These are phyloP conservation scores for Jatropha podagrica DNA, from an alignment of 441 rosid genomes.

Conservation along the genomic window DNA sequence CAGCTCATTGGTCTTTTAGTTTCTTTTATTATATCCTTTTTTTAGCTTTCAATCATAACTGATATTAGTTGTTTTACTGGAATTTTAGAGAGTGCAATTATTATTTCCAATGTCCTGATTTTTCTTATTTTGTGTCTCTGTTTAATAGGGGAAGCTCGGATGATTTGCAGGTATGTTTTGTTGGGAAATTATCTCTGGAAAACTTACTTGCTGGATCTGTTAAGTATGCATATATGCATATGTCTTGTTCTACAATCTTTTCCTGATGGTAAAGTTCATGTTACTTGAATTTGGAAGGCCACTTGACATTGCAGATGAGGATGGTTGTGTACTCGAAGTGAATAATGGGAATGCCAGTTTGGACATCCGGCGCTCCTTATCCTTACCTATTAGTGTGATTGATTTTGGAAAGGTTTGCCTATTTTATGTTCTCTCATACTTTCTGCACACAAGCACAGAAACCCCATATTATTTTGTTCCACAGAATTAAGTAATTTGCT, in stretches of 20 bases:
- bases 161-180: conserved; percentile 64
- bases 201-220: neutral
- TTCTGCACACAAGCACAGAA: neutral
- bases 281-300: conserved; percentile 44
- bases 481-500: conserved; percentile 13
- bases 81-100: neutral
- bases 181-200: conserved; percentile 14
- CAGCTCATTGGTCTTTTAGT: neutral
- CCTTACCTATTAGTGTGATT: conserved; percentile 58
- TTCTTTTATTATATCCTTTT: neutral
- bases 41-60: neutral
- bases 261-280: neutral
- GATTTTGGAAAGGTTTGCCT: conserved; percentile 61
- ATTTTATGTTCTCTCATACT: conserved; percentile 7
- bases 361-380: conserved; percentile 43
- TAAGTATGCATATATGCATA: neutral
- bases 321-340: conserved; percentile 44
- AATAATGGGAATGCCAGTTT: conserved; percentile 34
- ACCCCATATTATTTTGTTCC: neutral
- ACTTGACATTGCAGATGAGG: conserved; percentile 35
- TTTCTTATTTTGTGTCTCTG: conserved; percentile 11
- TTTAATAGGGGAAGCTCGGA: conserved; percentile 61
- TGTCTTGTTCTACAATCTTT: neutral
- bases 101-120: neutral
- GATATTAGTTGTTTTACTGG: neutral